phyloP scores from a whole-genome alignment of 192 early-diverging fungal species.

The Backusella mclennaniae region DNA sequence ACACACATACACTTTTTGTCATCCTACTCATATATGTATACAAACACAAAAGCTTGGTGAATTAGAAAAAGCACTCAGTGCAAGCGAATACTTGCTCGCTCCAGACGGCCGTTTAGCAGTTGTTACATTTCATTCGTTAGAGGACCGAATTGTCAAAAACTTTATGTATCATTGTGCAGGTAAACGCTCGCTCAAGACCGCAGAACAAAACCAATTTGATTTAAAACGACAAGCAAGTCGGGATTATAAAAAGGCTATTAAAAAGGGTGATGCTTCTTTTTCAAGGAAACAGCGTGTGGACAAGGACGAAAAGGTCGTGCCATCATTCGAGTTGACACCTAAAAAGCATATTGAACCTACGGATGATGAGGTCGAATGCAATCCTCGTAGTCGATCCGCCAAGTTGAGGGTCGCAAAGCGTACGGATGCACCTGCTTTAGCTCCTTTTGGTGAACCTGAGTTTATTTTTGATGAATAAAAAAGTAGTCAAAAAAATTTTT shows the following conservation, averaged over 20 bases:
- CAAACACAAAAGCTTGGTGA: slow-evolving; percentile 42
- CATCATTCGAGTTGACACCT: slow-evolving; percentile 33
- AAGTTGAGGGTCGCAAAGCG: slow-evolving; percentile 43
- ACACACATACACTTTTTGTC: too few species aligned
- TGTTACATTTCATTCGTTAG: slow-evolving; percentile 75
- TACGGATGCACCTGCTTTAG: slow-evolving; percentile 22
- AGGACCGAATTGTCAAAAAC: slow-evolving; percentile 71
- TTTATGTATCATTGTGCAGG: slow-evolving; percentile 45
- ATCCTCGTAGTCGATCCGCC: slow-evolving; percentile 59
- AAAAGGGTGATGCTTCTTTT: not conserved
- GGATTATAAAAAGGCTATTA: not conserved
- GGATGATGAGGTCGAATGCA: slow-evolving; percentile 47
- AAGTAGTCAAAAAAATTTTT: not conserved
- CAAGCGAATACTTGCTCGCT: slow-evolving; percentile 50
- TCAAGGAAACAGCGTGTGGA: not conserved
- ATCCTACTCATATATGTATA: not conserved
- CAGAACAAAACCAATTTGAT: slow-evolving; percentile 26
- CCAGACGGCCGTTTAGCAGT: slow-evolving; percentile 55
- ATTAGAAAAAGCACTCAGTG: slow-evolving; percentile 48
- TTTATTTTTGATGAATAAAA: not conserved
- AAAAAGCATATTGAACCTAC: slow-evolving; percentile 46
- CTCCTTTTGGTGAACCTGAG: slow-evolving; percentile 17
- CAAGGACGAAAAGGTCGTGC: slow-evolving; percentile 1
- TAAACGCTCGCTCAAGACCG: slow-evolving; percentile 23
- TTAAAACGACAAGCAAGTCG: slow-evolving; percentile 30